A percentile compares a stretch with the other conserved stretches of the same genome.
Evolutionary conservation across 129 eudicot species (phyloP).

Genomic region (Erigeron canadensis): DNA sequence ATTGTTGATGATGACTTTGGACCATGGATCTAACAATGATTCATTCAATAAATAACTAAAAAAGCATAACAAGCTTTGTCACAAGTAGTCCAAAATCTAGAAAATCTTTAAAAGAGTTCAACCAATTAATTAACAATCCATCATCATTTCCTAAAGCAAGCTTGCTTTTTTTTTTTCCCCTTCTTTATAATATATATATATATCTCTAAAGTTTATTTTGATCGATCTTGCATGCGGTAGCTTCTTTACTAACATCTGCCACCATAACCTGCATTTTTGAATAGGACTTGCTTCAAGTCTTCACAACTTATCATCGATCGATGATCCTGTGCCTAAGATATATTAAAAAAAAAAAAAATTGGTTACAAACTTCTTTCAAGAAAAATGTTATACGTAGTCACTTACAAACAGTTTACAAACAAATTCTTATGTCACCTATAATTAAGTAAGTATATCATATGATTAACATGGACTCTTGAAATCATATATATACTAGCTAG

Average conservation of each 20-base stretch:
- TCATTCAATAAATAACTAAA: constrained; percentile 19
- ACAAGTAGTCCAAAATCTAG: constrained; percentile 23
- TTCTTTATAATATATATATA: too few relatives aligned
- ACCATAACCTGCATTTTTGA: constrained; percentile 79
- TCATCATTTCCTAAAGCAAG: constrained; percentile 19
- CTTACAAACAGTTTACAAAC: too few relatives aligned
- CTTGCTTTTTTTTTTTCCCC: not conserved
- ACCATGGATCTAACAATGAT: constrained; percentile 18
- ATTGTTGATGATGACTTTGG: constrained; percentile 13
- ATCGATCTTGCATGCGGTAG: constrained; percentile 14
- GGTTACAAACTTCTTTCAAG: not conserved
- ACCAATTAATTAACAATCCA: not conserved
- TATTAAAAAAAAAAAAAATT: not conserved
- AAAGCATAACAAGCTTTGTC: constrained; percentile 38
- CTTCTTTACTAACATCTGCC: constrained; percentile 68
- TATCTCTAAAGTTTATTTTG: not conserved
- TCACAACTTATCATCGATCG: constrained; percentile 48
- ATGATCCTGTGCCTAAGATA: constrained; percentile 50
- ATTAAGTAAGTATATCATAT: not conserved
- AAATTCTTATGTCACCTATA: not conserved
- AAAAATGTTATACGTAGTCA: too few relatives aligned
- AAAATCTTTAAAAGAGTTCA: constrained; percentile 6
- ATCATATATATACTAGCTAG: not conserved
- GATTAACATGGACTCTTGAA: too few relatives aligned
- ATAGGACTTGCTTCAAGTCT: constrained; percentile 74